phyloP scores from a whole-genome alignment of 805 yeast genomes.

The Pichia rugopelliculosa region DNA sequence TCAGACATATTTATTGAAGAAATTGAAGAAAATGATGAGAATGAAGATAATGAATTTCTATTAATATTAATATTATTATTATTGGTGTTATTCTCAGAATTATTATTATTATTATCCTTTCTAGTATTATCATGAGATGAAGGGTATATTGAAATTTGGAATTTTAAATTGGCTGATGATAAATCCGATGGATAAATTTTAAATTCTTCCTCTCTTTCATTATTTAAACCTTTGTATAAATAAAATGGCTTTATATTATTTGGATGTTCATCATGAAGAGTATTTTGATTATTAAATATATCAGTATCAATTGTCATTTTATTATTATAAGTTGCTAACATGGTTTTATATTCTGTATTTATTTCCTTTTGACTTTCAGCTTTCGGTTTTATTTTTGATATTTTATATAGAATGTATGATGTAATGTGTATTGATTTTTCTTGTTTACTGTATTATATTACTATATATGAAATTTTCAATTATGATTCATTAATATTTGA shows the following conservation, averaged over 20 bases:
- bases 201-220: constrained; percentile 4
- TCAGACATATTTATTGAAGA: background rate
- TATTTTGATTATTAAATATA: background rate
- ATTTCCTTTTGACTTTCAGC: too few relatives aligned
- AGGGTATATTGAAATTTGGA: background rate
- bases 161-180: background rate
- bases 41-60: background rate
- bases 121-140: background rate
- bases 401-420: too few relatives aligned
- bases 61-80: too few relatives aligned
- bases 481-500: background rate
- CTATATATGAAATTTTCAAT: background rate
- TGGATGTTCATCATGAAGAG: background rate
- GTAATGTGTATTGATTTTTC: too few relatives aligned
- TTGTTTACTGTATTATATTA: too few relatives aligned
- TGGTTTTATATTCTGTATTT: background rate
- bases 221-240: constrained; percentile 7
- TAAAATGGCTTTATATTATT: constrained; percentile 4
- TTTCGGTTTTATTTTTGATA: too few relatives aligned
- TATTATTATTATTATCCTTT: background rate
- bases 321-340: background rate
- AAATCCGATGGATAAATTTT: constrained; percentile 7
- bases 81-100: background rate
- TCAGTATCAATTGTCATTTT: background rate
- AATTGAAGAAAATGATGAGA: background rate